These are phyloP conservation scores for Aspergillus pseudoviridinutans DNA, from an alignment of 2,329 filamentous ascomycete genomes.

Conservation along the genomic window DNA sequence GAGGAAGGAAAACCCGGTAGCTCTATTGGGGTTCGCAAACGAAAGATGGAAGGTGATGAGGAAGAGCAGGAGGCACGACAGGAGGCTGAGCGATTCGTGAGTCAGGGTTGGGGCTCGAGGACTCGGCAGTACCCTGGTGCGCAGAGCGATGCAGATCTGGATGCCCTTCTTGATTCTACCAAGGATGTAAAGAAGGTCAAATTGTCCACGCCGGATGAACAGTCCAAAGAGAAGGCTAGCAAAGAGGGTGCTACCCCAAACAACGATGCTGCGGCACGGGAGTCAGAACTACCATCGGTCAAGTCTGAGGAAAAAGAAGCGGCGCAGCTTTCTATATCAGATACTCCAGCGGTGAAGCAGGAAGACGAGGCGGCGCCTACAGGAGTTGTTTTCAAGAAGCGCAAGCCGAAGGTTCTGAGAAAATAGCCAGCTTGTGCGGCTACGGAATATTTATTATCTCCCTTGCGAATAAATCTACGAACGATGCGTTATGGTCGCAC, in stretches of 20 bases:
- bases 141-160: slow-evolving; percentile 38
- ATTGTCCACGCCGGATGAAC: slow-evolving; percentile 9
- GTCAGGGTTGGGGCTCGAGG: slow-evolving; percentile 43
- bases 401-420: slow-evolving; percentile 43
- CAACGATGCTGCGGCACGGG: slow-evolving; percentile 5
- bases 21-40: slow-evolving; percentile 43
- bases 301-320: slow-evolving; percentile 27
- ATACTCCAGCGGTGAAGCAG: slow-evolving; percentile 6
- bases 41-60: slow-evolving; percentile 42
- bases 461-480: background rate
- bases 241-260: slow-evolving; percentile 11
- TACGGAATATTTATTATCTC: background rate
- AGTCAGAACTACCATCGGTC: slow-evolving; percentile 9
- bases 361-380: slow-evolving; percentile 20
- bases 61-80: slow-evolving; percentile 39
- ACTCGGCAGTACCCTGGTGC: slow-evolving; percentile 38
- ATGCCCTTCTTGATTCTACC: slow-evolving; percentile 41
- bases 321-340: slow-evolving; percentile 3
- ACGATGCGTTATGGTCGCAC: background rate
- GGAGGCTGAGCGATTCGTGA: slow-evolving; percentile 28
- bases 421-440: slow-evolving; percentile 21
- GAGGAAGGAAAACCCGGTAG: slow-evolving; percentile 40
- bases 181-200: slow-evolving; percentile 36
- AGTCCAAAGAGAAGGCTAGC: slow-evolving; percentile 9
- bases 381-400: slow-evolving; percentile 47